Evolutionary conservation across 1,284 basidiomycete genomes (phyloP), one percentile per base, ranked within the genome.

Genomic region (Cutaneotrichosporon mucoides): DNA sequence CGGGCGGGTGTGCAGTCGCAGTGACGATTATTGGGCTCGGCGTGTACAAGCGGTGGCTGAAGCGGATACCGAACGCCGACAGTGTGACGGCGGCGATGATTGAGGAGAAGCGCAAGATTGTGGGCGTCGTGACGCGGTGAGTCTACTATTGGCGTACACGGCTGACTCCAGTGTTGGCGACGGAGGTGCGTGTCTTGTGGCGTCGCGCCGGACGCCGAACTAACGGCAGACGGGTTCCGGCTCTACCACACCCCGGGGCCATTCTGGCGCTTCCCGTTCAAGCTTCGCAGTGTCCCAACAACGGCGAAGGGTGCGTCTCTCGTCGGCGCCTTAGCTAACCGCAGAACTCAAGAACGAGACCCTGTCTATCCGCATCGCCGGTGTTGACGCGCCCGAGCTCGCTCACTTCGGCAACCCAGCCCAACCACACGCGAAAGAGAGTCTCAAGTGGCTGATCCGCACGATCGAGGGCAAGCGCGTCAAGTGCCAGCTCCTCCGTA

Each of bases 361-460:
- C 0, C 81, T 95, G 15, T 86, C 88, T 67, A 86, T 96, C 48
- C 85, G 92, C 33, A 84, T 95, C 50, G 89, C 88, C 8, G 92
- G 89, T 0, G 85, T 92, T 9, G 92, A 96, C 73, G 92, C 92
- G 1, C 92, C 92, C 0, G 92, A 95, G 81, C 83, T 80, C 10
- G 81, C 85, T 0, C 89, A 94, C 73, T 94, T 91, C 65, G 91
- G 91, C 16, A 84, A 85, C 54, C 83, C 85, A 2, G 83, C 83
- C 0, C 92, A 94, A 70, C 85, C 86, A 0, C 86, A 86, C 62
- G 79, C 86, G 0, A 76, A 79, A 38, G 90, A 93, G 69, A 86
- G 86, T 48, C 75, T 90, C 7, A 81, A 80, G 0, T 92, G 89
- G 87, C 80, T 94, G 5, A 84, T 62, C 63, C 75, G n/a, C 74